A percentile compares a stretch with the other conserved stretches of the same genome.
Evolutionary conservation across 345 rosid genomes (phyloP).

Genomic region (Populus nigra): DNA sequence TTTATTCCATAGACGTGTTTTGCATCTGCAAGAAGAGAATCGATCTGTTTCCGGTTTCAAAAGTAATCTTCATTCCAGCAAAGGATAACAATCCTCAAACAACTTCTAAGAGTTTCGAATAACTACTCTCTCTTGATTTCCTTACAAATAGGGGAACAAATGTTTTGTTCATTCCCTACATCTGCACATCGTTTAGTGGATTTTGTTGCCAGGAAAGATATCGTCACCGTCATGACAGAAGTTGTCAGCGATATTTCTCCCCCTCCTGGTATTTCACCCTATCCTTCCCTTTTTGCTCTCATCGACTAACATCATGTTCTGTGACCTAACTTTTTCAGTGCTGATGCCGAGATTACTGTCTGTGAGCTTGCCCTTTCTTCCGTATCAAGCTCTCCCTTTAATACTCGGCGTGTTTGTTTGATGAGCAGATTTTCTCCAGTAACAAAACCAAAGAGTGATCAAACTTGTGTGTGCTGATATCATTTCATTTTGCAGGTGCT

Average conservation of each 20-base stretch:
- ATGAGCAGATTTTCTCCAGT: too few relatives aligned
- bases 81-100: too few relatives aligned
- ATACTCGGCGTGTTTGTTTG: too few relatives aligned
- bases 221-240: background rate
- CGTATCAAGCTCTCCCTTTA: too few relatives aligned
- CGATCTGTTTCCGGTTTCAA: conserved; percentile 11
- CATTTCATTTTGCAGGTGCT: conserved; percentile 29
- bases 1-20: background rate
- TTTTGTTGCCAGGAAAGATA: background rate
- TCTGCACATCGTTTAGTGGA: background rate
- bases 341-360: background rate
- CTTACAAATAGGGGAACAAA: background rate
- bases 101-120: conserved; percentile 5
- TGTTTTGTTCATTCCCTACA: background rate
- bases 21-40: conserved; percentile 19
- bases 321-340: background rate
- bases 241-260: background rate
- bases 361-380: too few relatives aligned
- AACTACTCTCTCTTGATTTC: background rate
- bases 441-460: too few relatives aligned
- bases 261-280: background rate
- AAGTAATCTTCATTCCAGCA: conserved; percentile 9
- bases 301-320: background rate
- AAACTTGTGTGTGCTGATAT: background rate
- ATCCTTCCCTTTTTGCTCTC: background rate